Conservation (phyloP, 352 stramenopile species). For the Globisporangium apiculatum region DNA sequence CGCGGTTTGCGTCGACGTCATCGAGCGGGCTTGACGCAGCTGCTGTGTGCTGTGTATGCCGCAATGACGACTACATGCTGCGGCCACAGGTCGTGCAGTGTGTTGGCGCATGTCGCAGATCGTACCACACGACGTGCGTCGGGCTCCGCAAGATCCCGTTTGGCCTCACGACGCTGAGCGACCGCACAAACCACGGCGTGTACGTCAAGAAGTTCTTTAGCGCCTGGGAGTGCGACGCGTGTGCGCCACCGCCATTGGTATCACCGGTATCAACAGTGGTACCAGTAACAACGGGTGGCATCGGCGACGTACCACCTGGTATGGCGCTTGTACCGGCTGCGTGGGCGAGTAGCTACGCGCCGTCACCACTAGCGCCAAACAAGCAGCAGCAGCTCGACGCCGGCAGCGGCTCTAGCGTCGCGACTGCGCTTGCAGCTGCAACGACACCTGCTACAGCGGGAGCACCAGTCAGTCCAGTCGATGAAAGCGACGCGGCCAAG, state of each 20-base stretch:
- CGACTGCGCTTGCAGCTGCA: background rate
- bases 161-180: slow-evolving; percentile 72
- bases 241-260: slow-evolving; percentile 15
- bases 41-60: slow-evolving; percentile 38
- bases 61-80: slow-evolving; percentile 83
- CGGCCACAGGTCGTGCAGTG: slow-evolving; percentile 65
- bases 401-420: background rate
- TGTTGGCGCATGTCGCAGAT: slow-evolving; percentile 32
- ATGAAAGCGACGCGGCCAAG: slow-evolving; percentile 16
- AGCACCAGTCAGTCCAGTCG: background rate
- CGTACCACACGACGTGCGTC: slow-evolving; percentile 74
- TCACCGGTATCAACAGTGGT: background rate
- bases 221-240: slow-evolving; percentile 63
- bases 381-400: background rate
- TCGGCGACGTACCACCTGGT: slow-evolving; percentile 23
- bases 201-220: slow-evolving; percentile 86
- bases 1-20: slow-evolving; percentile 31
- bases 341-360: slow-evolving; percentile 20
- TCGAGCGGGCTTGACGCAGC: background rate
- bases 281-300: background rate
- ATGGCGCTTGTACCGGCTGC: slow-evolving; percentile 41
- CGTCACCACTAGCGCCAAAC: background rate
- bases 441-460: background rate
- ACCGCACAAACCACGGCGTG: slow-evolving; percentile 68
- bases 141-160: slow-evolving; percentile 77